A percentile compares a stretch with the other conserved stretches of the same genome.
These are phyloP conservation scores for Cadophora gregata DNA, from an alignment of 2,329 filamentous ascomycete genomes.

Conservation along the genomic window DNA sequence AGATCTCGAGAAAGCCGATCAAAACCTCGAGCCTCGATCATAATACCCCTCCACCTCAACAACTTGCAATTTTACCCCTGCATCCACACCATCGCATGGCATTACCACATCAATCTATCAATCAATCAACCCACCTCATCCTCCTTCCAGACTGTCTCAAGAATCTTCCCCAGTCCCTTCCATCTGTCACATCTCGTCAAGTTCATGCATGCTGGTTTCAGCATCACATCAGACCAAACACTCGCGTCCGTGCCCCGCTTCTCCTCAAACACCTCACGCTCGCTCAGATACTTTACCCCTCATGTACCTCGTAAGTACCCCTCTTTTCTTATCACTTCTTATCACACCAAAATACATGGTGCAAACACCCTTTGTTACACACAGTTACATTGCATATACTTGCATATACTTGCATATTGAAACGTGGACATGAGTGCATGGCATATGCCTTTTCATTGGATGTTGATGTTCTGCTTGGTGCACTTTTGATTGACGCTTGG, in stretches of 20 bases:
- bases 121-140: not conserved
- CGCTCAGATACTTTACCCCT: not conserved
- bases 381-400: no score
- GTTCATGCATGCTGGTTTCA: not conserved
- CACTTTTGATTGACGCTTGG: slow-evolving; percentile 2
- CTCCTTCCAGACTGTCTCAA: slow-evolving; percentile 3
- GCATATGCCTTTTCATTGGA: not conserved
- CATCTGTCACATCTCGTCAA: not conserved
- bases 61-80: not conserved
- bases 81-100: slow-evolving; percentile 4
- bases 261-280: not conserved
- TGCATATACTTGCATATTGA: no score
- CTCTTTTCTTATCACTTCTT: no score
- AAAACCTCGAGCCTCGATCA: no score
- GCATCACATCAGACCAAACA: slow-evolving; percentile 12
- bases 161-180: not conserved
- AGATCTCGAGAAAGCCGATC: no score
- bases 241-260: not conserved
- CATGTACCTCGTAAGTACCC: slow-evolving; percentile 16
- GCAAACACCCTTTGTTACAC: not conserved
- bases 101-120: not conserved
- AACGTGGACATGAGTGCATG: not conserved
- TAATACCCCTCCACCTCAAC: no score
- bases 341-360: not conserved
- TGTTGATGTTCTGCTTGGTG: not conserved